Evolutionary conservation across 2,329 filamentous ascomycete genomes (phyloP), one percentile per base, ranked within the genome.

Genomic region (Chaetothyriales sp.): DNA sequence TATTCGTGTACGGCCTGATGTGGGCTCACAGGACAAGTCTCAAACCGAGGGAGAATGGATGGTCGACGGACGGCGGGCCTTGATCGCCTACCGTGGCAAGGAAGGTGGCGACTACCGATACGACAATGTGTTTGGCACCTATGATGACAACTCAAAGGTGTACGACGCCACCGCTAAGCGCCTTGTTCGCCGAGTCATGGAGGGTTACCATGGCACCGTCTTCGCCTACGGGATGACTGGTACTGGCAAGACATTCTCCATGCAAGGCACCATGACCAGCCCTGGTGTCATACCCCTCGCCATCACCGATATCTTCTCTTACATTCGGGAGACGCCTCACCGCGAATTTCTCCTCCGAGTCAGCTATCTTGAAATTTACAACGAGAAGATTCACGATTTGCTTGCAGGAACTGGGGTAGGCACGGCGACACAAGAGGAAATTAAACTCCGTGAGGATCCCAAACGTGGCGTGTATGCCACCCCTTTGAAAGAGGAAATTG

Each of bases 301-400:
- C 43, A 97, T 98, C 61, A 97, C 92, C 56, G 92, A 98, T 65
- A 98, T 98, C 49, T 98, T 98, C 68, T 97, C 92, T 0, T 98
- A 95, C 67, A 98, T 98, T 60, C 84, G 92, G 53, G 92, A 98
- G 70, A 97, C 92, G 1, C 92, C 92, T 0, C 87, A 89, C 37
- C 80, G 92, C 54, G 92, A 98, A 65, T 98, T 98, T 60, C 70
- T 98, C 52, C 77, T 98, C 52, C 84, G 92, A 56, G 92, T 98
- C 65, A 97, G 90, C 73, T 98, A 98, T 65, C 76, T 98, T 56
- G 92, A 98, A 71, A 98, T 98, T 55, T 98, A 98, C 71, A 98
- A 98, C 63, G 92, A 98, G 66, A 94, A 81, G 69, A 97, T 98
- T 53, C 86, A 95, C 65, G 92, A 98, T 69, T 73, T 98, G 48